phyloP scores from a whole-genome alignment of 2,329 filamentous ascomycete species.

The Huntiella omanensis region DNA sequence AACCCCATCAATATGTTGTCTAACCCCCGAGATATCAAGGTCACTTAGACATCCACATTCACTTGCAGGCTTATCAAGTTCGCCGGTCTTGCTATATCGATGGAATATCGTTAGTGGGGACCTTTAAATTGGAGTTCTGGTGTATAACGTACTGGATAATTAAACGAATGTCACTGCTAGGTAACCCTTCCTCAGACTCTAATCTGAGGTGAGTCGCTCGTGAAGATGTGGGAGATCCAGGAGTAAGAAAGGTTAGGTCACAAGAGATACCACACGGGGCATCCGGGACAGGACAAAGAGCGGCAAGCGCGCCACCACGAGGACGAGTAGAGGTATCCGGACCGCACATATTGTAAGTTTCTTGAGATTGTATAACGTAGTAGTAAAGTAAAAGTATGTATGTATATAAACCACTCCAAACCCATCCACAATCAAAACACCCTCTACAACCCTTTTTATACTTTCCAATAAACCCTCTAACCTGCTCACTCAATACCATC shows the following conservation, averaged over 20 bases:
- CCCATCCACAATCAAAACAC: neutral
- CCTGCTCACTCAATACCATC: neutral
- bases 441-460: neutral
- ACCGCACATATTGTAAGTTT: conserved; percentile 23
- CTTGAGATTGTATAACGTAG: neutral
- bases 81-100: conserved; percentile 4
- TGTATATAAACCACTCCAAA: neutral
- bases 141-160: conserved; percentile 25
- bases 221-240: conserved; percentile 19
- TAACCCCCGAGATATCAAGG: neutral
- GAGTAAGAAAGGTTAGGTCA: conserved; percentile 27
- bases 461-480: neutral
- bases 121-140: neutral
- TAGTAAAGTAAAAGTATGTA: neutral
- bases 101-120: neutral
- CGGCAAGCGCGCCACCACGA: conserved; percentile 27
- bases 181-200: conserved; percentile 16
- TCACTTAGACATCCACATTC: conserved; percentile 20
- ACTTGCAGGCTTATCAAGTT: conserved; percentile 20
- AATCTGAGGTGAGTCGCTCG: conserved; percentile 26
- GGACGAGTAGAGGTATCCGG: conserved; percentile 23
- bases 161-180: conserved; percentile 17
- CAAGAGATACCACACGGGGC: conserved; percentile 13
- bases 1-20: neutral
- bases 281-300: conserved; percentile 19